Percentiles rank a stretch among this genome's conserved stretches.
Conservation (phyloP, 352 stramenopile genomes). For the Phytophthora chlamydospora region DNA sequence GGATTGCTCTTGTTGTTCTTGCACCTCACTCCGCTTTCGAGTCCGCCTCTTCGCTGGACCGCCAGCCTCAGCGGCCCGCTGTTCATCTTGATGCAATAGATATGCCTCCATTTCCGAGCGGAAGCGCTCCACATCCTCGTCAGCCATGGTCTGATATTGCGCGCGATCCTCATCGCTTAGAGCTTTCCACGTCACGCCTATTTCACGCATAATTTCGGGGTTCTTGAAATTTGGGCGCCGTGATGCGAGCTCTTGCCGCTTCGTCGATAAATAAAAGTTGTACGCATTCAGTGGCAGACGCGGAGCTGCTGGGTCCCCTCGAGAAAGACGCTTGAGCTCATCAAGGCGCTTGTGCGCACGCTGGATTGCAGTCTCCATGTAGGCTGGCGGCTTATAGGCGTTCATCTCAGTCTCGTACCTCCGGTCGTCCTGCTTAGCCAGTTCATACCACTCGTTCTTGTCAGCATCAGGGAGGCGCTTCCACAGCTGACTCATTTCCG, state of each 20-base stretch:
- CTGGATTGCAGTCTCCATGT: conserved; percentile 31
- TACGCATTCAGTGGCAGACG: conserved; percentile 50
- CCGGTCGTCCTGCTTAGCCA: conserved; percentile 51
- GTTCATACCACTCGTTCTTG: conserved; percentile 53
- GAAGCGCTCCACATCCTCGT: conserved; percentile 55
- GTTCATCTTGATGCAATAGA: conserved; percentile 14
- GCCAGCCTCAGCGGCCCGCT: neutral
- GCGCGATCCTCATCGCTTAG: conserved; percentile 39
- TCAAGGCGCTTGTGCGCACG: conserved; percentile 38
- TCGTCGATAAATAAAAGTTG: conserved; percentile 45
- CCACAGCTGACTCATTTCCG: conserved; percentile 65
- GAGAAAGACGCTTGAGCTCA: conserved; percentile 42
- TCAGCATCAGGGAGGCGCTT: conserved; percentile 45
- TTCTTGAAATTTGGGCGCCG: conserved; percentile 39
- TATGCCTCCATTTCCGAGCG: conserved; percentile 55
- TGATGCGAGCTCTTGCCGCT: conserved; percentile 41
- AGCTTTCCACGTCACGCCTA: conserved; percentile 51
- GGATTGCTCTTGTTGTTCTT: neutral
- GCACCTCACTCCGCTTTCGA: conserved; percentile 19
- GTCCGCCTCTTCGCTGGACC: conserved; percentile 4
- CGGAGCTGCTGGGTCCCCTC: conserved; percentile 40
- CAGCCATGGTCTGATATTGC: conserved; percentile 43
- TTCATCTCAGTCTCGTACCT: conserved; percentile 60
- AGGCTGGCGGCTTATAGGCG: conserved; percentile 49
- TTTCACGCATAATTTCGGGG: conserved; percentile 55